These are phyloP conservation scores for Hanseniaspora thailandica DNA, from an alignment of 805 yeast species.

Conservation along the genomic window DNA sequence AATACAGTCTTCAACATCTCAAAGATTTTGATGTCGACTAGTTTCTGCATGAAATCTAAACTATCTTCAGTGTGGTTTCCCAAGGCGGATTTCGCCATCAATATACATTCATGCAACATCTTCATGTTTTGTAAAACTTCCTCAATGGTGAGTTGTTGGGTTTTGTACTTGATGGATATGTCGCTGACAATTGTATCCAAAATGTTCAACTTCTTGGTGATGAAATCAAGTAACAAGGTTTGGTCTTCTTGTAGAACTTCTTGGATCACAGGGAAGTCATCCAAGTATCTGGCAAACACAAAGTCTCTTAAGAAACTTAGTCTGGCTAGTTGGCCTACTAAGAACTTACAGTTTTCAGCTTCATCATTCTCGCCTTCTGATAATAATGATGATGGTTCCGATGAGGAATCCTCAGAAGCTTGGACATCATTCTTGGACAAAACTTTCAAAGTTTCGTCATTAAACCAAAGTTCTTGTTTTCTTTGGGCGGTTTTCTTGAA, in stretches of 20 bases:
- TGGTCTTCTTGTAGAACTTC: constrained; percentile 29
- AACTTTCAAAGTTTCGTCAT: constrained; percentile 18
- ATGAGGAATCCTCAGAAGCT: constrained; percentile 17
- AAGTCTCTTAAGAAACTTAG: constrained; percentile 65
- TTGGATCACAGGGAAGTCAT: constrained; percentile 61
- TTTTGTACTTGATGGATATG: constrained; percentile 13
- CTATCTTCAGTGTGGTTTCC: constrained; percentile 53
- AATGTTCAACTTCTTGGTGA: constrained; percentile 32
- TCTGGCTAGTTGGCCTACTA: constrained; percentile 14
- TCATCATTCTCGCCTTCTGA: constrained; percentile 20
- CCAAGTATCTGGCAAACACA: constrained; percentile 67
- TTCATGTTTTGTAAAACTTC: constrained; percentile 58
- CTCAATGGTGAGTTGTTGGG: constrained; percentile 18
- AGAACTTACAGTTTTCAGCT: constrained; percentile 16
- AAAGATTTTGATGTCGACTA: constrained; percentile 60
- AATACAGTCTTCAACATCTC: constrained; percentile 63
- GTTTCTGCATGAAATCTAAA: constrained; percentile 43
- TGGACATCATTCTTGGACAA: constrained; percentile 25
- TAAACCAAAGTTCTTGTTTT: constrained; percentile 20
- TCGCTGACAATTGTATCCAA: constrained; percentile 42
- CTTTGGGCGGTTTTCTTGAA: constrained; percentile 17
- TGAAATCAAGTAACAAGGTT: constrained; percentile 27
- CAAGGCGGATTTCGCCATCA: constrained; percentile 48
- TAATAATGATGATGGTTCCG: constrained; percentile 16
- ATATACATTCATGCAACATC: constrained; percentile 67